Base-by-base conservation (phyloP, 176 grass and related monocot genomes). In the Dendrocalamus sinicus region DNA sequence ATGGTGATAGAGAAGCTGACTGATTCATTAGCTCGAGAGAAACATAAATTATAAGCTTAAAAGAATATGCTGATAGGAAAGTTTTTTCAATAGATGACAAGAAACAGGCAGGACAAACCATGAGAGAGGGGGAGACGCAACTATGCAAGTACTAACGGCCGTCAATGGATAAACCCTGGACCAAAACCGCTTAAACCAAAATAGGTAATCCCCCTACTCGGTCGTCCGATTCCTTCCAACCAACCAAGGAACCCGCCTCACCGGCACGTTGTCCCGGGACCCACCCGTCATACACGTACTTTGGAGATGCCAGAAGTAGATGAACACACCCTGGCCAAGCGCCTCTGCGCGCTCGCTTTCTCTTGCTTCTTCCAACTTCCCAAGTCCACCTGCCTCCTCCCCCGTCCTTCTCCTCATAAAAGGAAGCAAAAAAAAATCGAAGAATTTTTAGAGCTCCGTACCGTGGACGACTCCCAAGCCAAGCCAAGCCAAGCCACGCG, bases 181-280 rank as follows among this genome's bases (percentile, higher is more conserved):
- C 39, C 54, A 77, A 83, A 82, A 82, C 78, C 13, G 47, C 83
- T 45, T 90, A 83, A 90, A 90, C 83, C 89, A 67, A 73, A 73
- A 78, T 39, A 13, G 39, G 55, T 9, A 41, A 85, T 15, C 37
- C 6, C 43, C 12, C 44, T 24, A 8, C 16, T 39, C 19, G 4
- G 40, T 57, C 83, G 30, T 12, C 9, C 12, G 0, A 3, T 37
- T 55, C 60, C 24, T 32, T 43, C 26, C 12, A n/a, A 0, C 32
- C 0, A 65, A 7, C 79, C 9, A 1, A 24, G 8, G 0, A 12
- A 1, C 7, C 14, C 4, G 14, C 0, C 15, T 76, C 47, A 1
- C 84, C n/a, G 73, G 19, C 89, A 67, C 20, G 40, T 40, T 67
- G 84, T 40, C 0, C 39, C 45, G 0, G 67, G 67, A 0, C 80